Percentiles rank a stretch among this genome's conserved stretches.
phyloP scores from a whole-genome alignment of 2,329 filamentous ascomycete species.

The Curvularia verruculosa region DNA sequence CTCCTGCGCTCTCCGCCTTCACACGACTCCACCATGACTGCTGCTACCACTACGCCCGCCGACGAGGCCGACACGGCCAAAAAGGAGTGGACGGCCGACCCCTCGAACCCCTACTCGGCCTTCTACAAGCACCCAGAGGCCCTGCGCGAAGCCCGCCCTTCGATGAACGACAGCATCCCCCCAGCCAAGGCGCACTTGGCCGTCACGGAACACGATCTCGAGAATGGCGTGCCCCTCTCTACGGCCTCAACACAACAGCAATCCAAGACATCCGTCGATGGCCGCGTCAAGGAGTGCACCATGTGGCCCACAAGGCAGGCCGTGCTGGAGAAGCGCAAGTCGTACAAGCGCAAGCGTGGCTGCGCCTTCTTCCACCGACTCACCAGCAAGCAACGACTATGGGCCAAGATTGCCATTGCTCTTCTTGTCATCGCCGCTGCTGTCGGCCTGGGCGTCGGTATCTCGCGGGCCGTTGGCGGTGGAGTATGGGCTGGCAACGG shows the following conservation, averaged over 20 bases:
- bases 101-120: conserved; percentile 52
- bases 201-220: conserved; percentile 51
- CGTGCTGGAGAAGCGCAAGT: conserved; percentile 52
- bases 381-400: conserved; percentile 53
- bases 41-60: conserved; percentile 40
- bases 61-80: conserved; percentile 34
- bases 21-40: conserved; percentile 42
- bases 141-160: conserved; percentile 52
- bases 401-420: conserved; percentile 54
- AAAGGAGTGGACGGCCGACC: conserved; percentile 41
- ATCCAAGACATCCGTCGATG: conserved; percentile 51
- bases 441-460: conserved; percentile 57
- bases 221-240: conserved; percentile 43
- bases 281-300: conserved; percentile 55
- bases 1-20: conserved; percentile 42
- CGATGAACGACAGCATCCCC: conserved; percentile 43
- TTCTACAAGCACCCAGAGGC: conserved; percentile 57
- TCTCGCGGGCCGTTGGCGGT: conserved; percentile 56
- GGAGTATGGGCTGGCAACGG: conserved; percentile 53
- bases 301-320: conserved; percentile 60
- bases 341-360: conserved; percentile 47
- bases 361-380: conserved; percentile 51
- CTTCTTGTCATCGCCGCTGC: conserved; percentile 54
- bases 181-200: conserved; percentile 44
- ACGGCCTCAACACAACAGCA: conserved; percentile 49